Conservation (phyloP, 2,329 filamentous ascomycete species). For the Cylindrodendrum hubeiense region DNA sequence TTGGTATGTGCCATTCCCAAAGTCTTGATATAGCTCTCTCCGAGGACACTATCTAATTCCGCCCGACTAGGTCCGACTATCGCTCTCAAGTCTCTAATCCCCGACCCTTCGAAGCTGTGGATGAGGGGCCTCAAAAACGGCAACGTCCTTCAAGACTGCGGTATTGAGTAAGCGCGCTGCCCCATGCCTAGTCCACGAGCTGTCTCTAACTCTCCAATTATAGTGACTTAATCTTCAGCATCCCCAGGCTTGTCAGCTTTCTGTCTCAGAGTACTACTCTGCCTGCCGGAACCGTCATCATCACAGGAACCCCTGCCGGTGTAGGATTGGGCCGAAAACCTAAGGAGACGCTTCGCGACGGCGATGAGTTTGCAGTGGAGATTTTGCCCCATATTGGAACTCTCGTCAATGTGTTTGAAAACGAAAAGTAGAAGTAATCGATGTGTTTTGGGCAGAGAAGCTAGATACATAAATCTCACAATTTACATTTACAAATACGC, state of each 20-base stretch:
- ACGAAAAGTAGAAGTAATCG: constrained; percentile 32
- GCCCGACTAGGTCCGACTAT: constrained; percentile 71
- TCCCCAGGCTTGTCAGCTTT: constrained; percentile 70
- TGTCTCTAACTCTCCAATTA: constrained; percentile 8
- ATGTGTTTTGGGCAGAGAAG: background rate
- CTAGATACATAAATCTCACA: background rate
- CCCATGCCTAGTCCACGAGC: no score
- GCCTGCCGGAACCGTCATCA: constrained; percentile 72
- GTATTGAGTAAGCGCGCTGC: constrained; percentile 34
- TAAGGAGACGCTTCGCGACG: constrained; percentile 75
- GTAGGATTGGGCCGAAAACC: constrained; percentile 78
- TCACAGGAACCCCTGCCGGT: constrained; percentile 76
- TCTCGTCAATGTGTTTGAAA: constrained; percentile 50
- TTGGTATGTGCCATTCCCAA: constrained; percentile 44
- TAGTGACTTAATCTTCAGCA: constrained; percentile 72
- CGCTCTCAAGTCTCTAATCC: constrained; percentile 66
- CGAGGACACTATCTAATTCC: constrained; percentile 4
- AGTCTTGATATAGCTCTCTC: background rate
- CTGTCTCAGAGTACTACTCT: constrained; percentile 72
- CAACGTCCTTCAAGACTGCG: constrained; percentile 37
- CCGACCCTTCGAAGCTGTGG: constrained; percentile 67
- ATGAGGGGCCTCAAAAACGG: constrained; percentile 71
- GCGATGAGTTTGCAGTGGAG: constrained; percentile 66
- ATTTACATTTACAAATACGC: background rate
- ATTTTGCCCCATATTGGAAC: constrained; percentile 57